Percentiles rank a stretch among this genome's conserved stretches.
These are phyloP conservation scores for Ophiocordyceps robertsii DNA, from an alignment of 2,329 filamentous ascomycete species.

Conservation along the genomic window DNA sequence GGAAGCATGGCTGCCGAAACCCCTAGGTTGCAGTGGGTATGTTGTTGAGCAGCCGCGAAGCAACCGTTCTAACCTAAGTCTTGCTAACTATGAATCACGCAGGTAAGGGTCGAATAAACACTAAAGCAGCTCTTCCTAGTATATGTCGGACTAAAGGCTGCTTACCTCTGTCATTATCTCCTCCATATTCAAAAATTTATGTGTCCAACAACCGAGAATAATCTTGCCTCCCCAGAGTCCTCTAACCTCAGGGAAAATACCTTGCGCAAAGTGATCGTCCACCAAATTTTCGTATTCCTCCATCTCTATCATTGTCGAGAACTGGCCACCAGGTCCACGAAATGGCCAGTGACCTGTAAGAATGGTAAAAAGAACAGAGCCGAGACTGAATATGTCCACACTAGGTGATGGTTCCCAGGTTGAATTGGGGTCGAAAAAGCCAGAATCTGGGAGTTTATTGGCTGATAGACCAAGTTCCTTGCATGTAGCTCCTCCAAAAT, in stretches of 20 bases:
- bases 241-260: not conserved
- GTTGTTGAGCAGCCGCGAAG: too few relatives aligned
- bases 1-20: too few relatives aligned
- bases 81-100: too few relatives aligned
- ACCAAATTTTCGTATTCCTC: not conserved
- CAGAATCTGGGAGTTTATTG: not conserved
- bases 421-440: slow-evolving; percentile 1
- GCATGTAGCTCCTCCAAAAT: not conserved
- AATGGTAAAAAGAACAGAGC: slow-evolving; percentile 1
- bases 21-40: too few relatives aligned
- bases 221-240: slow-evolving; percentile 2
- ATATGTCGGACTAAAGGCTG: too few relatives aligned
- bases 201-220: slow-evolving; percentile 4
- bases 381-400: slow-evolving; percentile 1
- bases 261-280: not conserved
- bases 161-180: not conserved
- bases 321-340: not conserved
- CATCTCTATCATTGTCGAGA: not conserved
- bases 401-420: not conserved
- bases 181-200: slow-evolving; percentile 1
- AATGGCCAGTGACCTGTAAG: slow-evolving; percentile 1
- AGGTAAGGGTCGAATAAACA: too few relatives aligned
- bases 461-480: not conserved
- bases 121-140: too few relatives aligned
- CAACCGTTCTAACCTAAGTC: too few relatives aligned